These are phyloP conservation scores for Phaeosphaeriaceae sp. DNA, from an alignment of 2,329 filamentous ascomycete species.

Conservation along the genomic window DNA sequence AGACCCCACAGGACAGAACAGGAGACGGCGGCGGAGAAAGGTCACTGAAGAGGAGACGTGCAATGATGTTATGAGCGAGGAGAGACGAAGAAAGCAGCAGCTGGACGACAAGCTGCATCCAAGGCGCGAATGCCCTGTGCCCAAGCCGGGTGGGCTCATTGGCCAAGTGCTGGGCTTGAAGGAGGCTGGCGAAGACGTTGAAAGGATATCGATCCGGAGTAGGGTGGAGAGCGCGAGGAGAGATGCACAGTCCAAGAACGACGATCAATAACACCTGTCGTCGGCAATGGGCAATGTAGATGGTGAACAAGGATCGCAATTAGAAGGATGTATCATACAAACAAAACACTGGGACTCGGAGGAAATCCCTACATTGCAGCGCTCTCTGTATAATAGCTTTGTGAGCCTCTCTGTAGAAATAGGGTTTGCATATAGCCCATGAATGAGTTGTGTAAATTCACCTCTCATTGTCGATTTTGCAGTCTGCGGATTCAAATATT, in stretches of 20 bases:
- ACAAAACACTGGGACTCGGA: too few relatives aligned
- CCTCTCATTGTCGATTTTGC: too few relatives aligned
- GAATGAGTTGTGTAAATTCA: too few relatives aligned
- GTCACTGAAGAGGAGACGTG: slow-evolving; percentile 29
- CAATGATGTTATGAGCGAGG: slow-evolving; percentile 30
- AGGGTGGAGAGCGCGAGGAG: slow-evolving; percentile 20
- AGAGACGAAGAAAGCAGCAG: slow-evolving; percentile 17
- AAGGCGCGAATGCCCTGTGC: slow-evolving; percentile 84
- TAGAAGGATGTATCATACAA: too few relatives aligned
- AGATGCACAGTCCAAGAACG: slow-evolving; percentile 13
- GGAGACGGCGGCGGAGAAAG: slow-evolving; percentile 53
- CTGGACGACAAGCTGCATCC: slow-evolving; percentile 30
- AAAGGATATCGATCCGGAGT: slow-evolving; percentile 12
- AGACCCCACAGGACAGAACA: slow-evolving; percentile 36
- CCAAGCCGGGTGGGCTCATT: slow-evolving; percentile 82
- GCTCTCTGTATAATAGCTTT: too few relatives aligned
- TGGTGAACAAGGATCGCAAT: not conserved
- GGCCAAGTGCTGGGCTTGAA: slow-evolving; percentile 78
- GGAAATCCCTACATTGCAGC: too few relatives aligned
- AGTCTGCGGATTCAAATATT: too few relatives aligned
- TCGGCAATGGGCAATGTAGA: not conserved
- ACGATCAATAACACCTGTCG: slow-evolving; percentile 15
- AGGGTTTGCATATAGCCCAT: not conserved
- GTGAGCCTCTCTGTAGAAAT: not conserved
- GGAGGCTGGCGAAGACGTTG: slow-evolving; percentile 32